Base-by-base conservation (phyloP, 78 protist species). In the Isochrysis galbana region DNA sequence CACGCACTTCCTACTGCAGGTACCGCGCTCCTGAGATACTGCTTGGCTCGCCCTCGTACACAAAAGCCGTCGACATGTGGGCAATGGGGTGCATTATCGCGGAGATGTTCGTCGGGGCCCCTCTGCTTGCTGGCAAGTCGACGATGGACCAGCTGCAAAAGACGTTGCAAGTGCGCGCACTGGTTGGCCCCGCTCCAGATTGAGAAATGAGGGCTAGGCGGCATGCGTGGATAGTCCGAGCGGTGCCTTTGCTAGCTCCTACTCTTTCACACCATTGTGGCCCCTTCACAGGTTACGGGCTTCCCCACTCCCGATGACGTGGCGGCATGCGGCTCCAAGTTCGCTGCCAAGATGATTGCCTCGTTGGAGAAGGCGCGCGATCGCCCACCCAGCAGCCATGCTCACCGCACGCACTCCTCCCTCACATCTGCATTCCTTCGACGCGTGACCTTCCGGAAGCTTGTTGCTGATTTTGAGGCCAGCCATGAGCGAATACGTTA, bases 1-100 rank as follows among this genome's bases (percentile, higher is more conserved):
- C n/a, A n/a, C n/a, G n/a, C n/a, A n/a, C n/a, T n/a, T n/a, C n/a
- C n/a, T n/a, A n/a, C n/a, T n/a, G n/a, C 61, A 51, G 61, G 74
- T 96, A 96, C 88, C 88, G 99, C 44, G 99, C 99, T 17, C 99
- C 99, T 7, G 99, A 99, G 89, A 98, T 99, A 55, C 94, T 98
- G 5, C 95, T 98, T n/a, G 99, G 99, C 5, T 97, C 98, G 45
- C 93, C 97, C n/a, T 38, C 14, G 91, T 97, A 96, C 93, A 89
- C 92, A 1, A 74, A 91, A 88, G 97, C 95, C 3, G 80, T 34
- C 41, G 80, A 70, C 72, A 39, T 96, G 95, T 96, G 98, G 98
- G 78, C 95, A 0, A 42, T 98, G 0, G 99, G 99, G 32, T 99
- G 99, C 90, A 99, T 99, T 55, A 74, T 98, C 69, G 80, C 41